These are phyloP conservation scores for Tephrocybe rancida DNA, from an alignment of 768 basidiomycete species.

Conservation along the genomic window DNA sequence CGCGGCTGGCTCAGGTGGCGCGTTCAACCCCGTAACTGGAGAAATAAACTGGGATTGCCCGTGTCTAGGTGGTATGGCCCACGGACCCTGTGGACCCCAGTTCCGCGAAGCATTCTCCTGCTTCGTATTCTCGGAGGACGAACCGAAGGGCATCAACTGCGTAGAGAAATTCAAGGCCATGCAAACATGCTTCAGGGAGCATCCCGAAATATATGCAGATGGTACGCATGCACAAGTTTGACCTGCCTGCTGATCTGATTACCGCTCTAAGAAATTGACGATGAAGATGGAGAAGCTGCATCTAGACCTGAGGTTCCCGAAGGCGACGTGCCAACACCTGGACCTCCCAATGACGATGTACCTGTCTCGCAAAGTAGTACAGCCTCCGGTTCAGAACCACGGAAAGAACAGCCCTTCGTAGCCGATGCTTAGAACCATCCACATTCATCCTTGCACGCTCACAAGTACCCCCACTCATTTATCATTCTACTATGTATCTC, in stretches of 20 bases:
- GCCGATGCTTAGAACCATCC: not conserved
- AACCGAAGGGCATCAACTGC: conserved; percentile 97
- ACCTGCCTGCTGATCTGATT: conserved; percentile 5
- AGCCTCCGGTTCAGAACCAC: conserved; percentile 2
- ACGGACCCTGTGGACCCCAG: conserved; percentile 92
- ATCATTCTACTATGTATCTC: not conserved
- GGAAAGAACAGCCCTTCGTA: not conserved
- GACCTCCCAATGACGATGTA: not conserved
- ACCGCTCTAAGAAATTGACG: conserved; percentile 58
- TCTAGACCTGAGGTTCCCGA: conserved; percentile 14
- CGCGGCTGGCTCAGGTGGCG: conserved; percentile 39
- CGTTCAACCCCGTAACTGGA: conserved; percentile 95
- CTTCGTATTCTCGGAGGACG: conserved; percentile 91
- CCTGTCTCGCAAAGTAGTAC: not conserved
- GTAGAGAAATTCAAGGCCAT: conserved; percentile 97
- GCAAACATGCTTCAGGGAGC: conserved; percentile 96
- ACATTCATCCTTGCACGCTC: not conserved
- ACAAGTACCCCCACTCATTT: conserved; percentile 13
- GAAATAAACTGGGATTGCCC: conserved; percentile 99
- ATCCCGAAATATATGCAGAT: conserved; percentile 95
- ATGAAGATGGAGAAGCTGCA: conserved; percentile 49
- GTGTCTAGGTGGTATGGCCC: conserved; percentile 97
- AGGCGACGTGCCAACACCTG: conserved; percentile 2
- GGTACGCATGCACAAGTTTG: conserved; percentile 51
- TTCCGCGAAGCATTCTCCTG: conserved; percentile 97